phyloP scores from a whole-genome alignment of 192 early-diverging fungal species.

The Rhizoclosmatium globosum region DNA sequence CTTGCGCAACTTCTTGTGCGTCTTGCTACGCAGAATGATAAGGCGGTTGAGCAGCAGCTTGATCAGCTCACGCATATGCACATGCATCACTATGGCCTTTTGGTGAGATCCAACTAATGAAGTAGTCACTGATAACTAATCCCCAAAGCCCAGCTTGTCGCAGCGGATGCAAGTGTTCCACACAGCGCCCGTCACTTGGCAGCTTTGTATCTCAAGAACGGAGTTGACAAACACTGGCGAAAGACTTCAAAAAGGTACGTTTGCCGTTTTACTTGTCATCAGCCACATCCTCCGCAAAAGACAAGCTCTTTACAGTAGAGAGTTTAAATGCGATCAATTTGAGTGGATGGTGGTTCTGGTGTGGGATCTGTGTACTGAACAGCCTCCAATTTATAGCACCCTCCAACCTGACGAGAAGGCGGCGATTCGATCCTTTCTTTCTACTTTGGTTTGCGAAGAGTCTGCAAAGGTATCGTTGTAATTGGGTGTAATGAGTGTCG shows the following conservation, averaged over 20 bases:
- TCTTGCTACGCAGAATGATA: conserved; percentile 7
- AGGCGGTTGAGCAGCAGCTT: conserved; percentile 11
- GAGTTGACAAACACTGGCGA: conserved; percentile 90
- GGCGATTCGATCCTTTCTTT: conserved; percentile 67
- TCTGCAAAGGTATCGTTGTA: conserved; percentile 60
- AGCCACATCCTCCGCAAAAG: neutral
- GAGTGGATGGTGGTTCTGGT: neutral
- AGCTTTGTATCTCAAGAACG: conserved; percentile 87
- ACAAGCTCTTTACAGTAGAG: neutral
- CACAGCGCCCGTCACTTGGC: conserved; percentile 76
- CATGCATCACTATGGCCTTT: conserved; percentile 16
- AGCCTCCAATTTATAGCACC: conserved; percentile 48
- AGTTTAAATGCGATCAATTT: conserved; percentile 13
- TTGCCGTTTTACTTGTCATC: neutral
- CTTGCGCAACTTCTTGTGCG: neutral
- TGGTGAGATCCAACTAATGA: neutral
- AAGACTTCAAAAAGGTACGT: conserved; percentile 68
- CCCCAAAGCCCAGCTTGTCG: conserved; percentile 66
- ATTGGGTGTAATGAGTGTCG: neutral
- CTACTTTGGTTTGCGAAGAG: conserved; percentile 75
- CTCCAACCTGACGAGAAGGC: conserved; percentile 77
- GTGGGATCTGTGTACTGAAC: neutral
- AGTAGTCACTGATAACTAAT: neutral
- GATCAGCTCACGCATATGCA: neutral
- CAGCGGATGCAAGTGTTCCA: conserved; percentile 71